Base-by-base conservation (phyloP, 2,329 filamentous ascomycete genomes). In the Exophiala lecanii-corni region DNA sequence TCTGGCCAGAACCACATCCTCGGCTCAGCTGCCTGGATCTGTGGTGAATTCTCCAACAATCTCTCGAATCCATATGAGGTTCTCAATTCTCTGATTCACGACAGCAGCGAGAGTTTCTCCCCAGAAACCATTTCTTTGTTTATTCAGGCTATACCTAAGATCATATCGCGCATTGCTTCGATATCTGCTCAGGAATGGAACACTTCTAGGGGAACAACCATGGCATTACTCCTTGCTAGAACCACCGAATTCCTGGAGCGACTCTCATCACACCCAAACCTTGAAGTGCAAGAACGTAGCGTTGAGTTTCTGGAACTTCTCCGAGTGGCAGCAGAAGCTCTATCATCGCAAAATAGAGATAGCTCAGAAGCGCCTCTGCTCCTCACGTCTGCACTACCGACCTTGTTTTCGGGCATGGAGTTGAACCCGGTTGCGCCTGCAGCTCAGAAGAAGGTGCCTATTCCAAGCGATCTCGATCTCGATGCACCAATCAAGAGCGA, bases 231-330 rank as follows among this genome's bases (percentile, higher is more conserved):
- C 17, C 81, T 94, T 65, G 84, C 86, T 19, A 80, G 89, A 2
- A 80, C 96, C 5, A 78, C 94, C 15, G 79, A 92, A 60, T 84
- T 86, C 36, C 70, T 95, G 16, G 89, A 97, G 57, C 78, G 82
- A 1, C 66, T 97, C 12, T 80, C 82, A 1, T 73, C 82, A 30
- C 88, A 97, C 61, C 89, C 91, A 0, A 87, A 82, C 56, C 73
- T 98, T 1, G 92, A 98, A 61, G 89, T 98, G 3, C 92, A 98
- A 65, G 92, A 97, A 63, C 80, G 92, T 43, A 84, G 89, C 2
- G 89, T 96, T 1, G 89, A 96, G 60, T 94, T 95, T 56, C 76
- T 89, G 0, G 92, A 98, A 61, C 73, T 97, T 9, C 78, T 97
- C 57, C 88, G 88, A 45, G 73, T 98, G 33, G 88, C 87, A 2